These are phyloP conservation scores for Trifolium dubium DNA, from an alignment of 306 rosid species.

Conservation along the genomic window DNA sequence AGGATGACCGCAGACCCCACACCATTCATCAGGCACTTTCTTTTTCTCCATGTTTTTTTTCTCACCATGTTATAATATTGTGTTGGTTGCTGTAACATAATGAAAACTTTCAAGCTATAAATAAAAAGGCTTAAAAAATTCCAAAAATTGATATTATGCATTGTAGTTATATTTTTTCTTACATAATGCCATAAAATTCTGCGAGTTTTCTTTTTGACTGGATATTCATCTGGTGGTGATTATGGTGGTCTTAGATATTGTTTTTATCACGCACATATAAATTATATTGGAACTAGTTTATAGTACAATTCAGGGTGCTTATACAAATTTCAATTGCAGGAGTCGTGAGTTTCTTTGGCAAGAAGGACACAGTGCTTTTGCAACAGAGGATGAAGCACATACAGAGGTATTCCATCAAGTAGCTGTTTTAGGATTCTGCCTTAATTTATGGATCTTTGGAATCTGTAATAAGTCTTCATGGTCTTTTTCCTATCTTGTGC, in stretches of 20 bases:
- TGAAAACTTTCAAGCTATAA: neutral
- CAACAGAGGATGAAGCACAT: conserved; percentile 88
- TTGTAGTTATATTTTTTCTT: neutral
- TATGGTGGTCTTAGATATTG: neutral
- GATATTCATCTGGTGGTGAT: conserved; percentile 22
- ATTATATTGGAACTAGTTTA: neutral
- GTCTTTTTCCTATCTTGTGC: neutral
- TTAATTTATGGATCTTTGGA: conserved; percentile 10
- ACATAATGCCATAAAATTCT: neutral
- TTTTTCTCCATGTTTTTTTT: conserved; percentile 11
- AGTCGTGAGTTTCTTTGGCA: conserved; percentile 99
- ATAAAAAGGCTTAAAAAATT: conserved; percentile 58
- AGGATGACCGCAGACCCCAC: conserved; percentile 98
- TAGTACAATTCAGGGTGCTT: conserved; percentile 7
- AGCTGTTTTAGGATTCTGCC: conserved; percentile 30
- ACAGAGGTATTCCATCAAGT: conserved; percentile 63
- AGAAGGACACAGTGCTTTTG: conserved; percentile 99
- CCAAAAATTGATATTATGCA: neutral
- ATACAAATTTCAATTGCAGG: conserved; percentile 54
- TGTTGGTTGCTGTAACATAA: conserved; percentile 13
- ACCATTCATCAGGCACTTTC: conserved; percentile 80
- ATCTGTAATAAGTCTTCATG: neutral
- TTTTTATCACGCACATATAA: conserved; percentile 5
- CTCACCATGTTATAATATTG: conserved; percentile 2
- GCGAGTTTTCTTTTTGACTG: conserved; percentile 9